Percentiles rank a stretch among this genome's conserved stretches.
Evolutionary conservation across 2,329 filamentous ascomycete genomes (phyloP).

Genomic region (Aspergillus awamori): DNA sequence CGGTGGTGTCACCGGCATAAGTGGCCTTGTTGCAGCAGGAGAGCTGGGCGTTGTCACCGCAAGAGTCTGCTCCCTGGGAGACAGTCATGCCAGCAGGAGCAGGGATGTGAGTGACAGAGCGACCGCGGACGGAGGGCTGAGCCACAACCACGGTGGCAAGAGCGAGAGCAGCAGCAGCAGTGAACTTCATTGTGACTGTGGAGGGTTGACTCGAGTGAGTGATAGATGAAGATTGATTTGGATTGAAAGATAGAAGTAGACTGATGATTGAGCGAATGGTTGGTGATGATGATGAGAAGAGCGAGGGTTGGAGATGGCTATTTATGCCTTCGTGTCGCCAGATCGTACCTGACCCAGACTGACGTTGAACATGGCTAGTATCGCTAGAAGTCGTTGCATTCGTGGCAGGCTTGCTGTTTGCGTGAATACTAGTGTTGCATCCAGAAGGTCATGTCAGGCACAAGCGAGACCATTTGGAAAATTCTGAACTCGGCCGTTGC

Average conservation of each 20-base stretch:
- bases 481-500: background rate
- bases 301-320: background rate
- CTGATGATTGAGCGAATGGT: background rate
- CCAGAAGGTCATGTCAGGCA: background rate
- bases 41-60: constrained; percentile 39
- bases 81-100: constrained; percentile 35
- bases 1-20: constrained; percentile 36
- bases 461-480: background rate
- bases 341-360: background rate
- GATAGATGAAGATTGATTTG: background rate
- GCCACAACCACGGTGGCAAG: constrained; percentile 21
- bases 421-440: background rate
- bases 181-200: constrained; percentile 36
- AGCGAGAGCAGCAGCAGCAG: constrained; percentile 31
- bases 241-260: background rate
- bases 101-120: constrained; percentile 24
- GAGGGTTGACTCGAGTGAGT: background rate
- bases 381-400: background rate
- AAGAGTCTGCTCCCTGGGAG: constrained; percentile 37
- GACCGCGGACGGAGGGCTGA: constrained; percentile 15
- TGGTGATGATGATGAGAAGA: constrained; percentile 1
- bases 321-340: background rate
- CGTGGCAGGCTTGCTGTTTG: background rate
- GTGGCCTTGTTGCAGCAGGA: constrained; percentile 43
- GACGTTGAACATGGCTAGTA: too few relatives aligned